Base-by-base conservation (phyloP, 2,329 filamentous ascomycete genomes). In the Periconia sp. region DNA sequence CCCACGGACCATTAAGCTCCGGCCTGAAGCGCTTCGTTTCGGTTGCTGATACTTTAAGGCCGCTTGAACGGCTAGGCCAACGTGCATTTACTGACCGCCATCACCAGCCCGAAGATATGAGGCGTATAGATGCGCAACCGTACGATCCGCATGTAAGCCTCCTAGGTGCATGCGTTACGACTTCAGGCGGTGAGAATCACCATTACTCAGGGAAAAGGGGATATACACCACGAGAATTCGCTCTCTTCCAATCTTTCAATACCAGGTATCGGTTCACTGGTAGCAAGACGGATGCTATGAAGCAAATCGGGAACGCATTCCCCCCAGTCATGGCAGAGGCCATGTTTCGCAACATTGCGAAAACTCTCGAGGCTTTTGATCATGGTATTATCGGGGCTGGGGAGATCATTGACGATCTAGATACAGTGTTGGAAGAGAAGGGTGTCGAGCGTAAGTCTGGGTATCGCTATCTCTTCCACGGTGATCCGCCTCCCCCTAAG, bases 341-440 rank as follows among this genome's bases (percentile, higher is more conserved):
- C 0, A 15, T 61, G 1, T 61, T 43, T 15, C 33, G 15, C 3
- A 15, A n/a, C 0, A 36, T 40, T 8, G 46, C 43, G 0, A 19
- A 49, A 12, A 59, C 56, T 0, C 35, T 62, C 0, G 54, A 64
- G 21, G 65, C 63, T 0, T 67, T 56, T 10, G 58, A 66, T 11
- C 7, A 57, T 3, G 60, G 60, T 0, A 19, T 59, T 3, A 59
- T 68, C 13, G 36, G 32, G 12, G 48, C 55, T 0, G 61, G 65
- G 17, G 60, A 66, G 2, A 48, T 60, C 0, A 30, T 65, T 0
- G 10, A 32, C 0, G 54, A 66, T 28, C 42, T 66, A 12, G 18
- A 22, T 9, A 19, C 17, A 8, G 4, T n/a, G 8, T n/a, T 23
- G 17, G 7, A 19, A 17, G 15, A 32, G 15, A 32, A 32, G 15